These are phyloP conservation scores for Pseudoneurospora amorphoporcata DNA, from an alignment of 495 filamentous ascomycete species.

Conservation along the genomic window DNA sequence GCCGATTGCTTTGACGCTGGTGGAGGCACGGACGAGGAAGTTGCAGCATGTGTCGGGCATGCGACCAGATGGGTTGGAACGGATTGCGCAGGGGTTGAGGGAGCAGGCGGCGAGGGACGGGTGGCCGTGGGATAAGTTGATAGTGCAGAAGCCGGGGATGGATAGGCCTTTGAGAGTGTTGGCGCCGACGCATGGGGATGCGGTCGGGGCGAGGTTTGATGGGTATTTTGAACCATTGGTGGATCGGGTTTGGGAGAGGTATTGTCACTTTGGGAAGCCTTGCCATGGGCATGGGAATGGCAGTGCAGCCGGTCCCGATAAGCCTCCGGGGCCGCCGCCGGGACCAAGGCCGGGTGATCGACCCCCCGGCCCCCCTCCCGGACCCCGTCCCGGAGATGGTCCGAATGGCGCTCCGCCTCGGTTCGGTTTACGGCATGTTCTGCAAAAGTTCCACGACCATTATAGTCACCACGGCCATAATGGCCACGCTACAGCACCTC, in stretches of 20 bases:
- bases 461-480: not conserved
- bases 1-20: slow-evolving; percentile 55
- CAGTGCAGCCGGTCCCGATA: not conserved
- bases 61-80: slow-evolving; percentile 47
- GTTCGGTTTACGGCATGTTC: not conserved
- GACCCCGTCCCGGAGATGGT: not conserved
- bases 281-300: not conserved
- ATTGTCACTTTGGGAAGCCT: slow-evolving; percentile 1
- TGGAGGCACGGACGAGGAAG: slow-evolving; percentile 31
- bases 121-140: slow-evolving; percentile 56
- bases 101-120: slow-evolving; percentile 46
- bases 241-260: slow-evolving; percentile 45
- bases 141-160: slow-evolving; percentile 41
- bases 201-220: slow-evolving; percentile 46
- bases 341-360: not conserved
- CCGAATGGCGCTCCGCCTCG: not conserved
- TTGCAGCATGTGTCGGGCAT: slow-evolving; percentile 54
- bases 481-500: not conserved
- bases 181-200: slow-evolving; percentile 54
- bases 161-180: slow-evolving; percentile 43
- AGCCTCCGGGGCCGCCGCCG: not conserved
- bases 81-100: slow-evolving; percentile 41
- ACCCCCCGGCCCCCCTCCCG: not conserved
- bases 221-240: slow-evolving; percentile 59
- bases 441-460: not conserved